Evolutionary conservation across 306 rosid species (phyloP), one percentile per base, ranked within the genome.

Genomic region (Ochetophila trinervis): DNA sequence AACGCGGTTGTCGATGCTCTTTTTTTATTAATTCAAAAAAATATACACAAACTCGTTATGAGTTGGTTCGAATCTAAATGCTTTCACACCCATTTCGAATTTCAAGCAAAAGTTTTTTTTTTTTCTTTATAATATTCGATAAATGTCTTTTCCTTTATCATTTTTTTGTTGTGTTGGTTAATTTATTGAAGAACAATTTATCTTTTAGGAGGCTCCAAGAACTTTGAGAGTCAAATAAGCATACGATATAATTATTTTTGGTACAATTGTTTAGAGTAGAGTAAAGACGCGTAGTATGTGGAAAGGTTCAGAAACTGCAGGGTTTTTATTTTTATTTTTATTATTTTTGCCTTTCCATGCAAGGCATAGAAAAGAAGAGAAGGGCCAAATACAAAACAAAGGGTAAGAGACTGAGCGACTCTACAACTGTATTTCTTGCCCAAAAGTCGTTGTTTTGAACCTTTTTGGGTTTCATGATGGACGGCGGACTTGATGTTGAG

Each of bases 321-420:
- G 2, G 11, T 8, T 57, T 12, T n/a, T n/a, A n/a, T n/a, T n/a
- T n/a, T n/a, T n/a, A n/a, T n/a, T n/a, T n/a, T n/a, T n/a, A n/a
- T n/a, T n/a, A n/a, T n/a, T 35, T 24, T 53, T 52, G 65, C 67
- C 71, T 70, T 63, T 69, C 36, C 18, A 57, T 63, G 64, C 22
- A 45, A 47, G 58, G 69, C 62, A 77, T 27, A 27, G 15, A 30
- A 53, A 20, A 15, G 36, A 14, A 16, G 45, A 18, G 32, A 50
- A 58, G 32, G 32, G 4, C 32, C 32, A 27, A 27, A 27, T 1
- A 27, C 4, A 15, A 27, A 27, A 27, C 4, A 15, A 42, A 23
- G 57, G 24, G 63, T 19, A 52, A 23, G 22, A 10, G 18, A 17
- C 17, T 8, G 57, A 32, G 14, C 24, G 58, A 61, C 50, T 51